Base-by-base conservation (phyloP, 2,329 filamentous ascomycete species). In the Aspergillus novoparasiticus region DNA sequence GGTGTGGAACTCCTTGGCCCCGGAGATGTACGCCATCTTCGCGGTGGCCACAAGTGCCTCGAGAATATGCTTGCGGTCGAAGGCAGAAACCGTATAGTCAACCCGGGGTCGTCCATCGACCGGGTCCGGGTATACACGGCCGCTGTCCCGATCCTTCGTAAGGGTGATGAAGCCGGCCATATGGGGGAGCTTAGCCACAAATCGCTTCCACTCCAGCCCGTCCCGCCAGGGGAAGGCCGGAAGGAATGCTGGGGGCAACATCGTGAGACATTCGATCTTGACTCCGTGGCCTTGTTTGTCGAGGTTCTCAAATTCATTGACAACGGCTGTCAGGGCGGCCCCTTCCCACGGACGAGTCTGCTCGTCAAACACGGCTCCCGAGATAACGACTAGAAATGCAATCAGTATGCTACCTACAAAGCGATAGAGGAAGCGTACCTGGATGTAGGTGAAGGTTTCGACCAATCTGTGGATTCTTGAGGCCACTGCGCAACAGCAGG, bases 371-470 rank as follows among this genome's bases (percentile, higher is more conserved):
- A 89, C 82, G 2, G 85, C 90, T 26, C 68, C 69, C 39, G 77
- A 81, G 12, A 84, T 67, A 58, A 85, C 66, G 12, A 78, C 71
- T 75, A 61, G 55, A 43, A 11, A 21, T 14, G 6, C 16, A 32
- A 16, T n/a, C 1, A 26, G n/a, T 21, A 23, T 30, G 26, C 41
- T 39, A 19, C 16, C 12, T n/a, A 16, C 23, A 26, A 12, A 23
- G 19, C 0, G 57, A 2, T 28, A 14, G 21, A n/a, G 4, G 77
- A 75, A 6, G 88, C 71, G 83, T 85, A 72, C 88, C 89, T 1
- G 93, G 94, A 72, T 98, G 94, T 0, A 97, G 77, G 71, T 95
- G 84, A 4, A 97, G 85, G 71, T 97, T 92, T 9, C 84, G 86
- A 30, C 94, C 94, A 66, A 97, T 90, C 61, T 97, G 89, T 4